Conservation (phyloP, 2,329 filamentous ascomycete genomes). For the Bipolaris bicolor region DNA sequence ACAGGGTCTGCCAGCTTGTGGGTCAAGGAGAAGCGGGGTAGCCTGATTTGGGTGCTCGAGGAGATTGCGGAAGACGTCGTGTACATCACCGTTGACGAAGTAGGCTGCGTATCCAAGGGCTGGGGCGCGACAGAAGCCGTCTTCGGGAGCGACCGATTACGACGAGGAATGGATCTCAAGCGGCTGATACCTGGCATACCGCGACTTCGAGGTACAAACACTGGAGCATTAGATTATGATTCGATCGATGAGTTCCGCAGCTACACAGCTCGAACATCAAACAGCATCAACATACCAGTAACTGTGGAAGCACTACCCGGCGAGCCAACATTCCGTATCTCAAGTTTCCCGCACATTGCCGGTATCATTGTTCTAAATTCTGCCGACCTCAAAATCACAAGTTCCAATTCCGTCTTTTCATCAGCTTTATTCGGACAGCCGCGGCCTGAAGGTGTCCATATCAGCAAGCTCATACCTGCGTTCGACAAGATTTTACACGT, state of each 20-base stretch:
- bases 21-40: slow-evolving; percentile 96
- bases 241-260: slow-evolving; percentile 74
- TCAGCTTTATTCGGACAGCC: slow-evolving; percentile 89
- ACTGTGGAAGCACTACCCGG: slow-evolving; percentile 76
- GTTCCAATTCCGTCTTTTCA: slow-evolving; percentile 94
- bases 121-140: slow-evolving; percentile 82
- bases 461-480: slow-evolving; percentile 81
- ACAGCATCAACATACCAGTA: slow-evolving; percentile 81
- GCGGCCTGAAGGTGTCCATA: slow-evolving; percentile 77
- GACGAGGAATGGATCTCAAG: slow-evolving; percentile 74
- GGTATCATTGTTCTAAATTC: slow-evolving; percentile 94
- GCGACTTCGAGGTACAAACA: slow-evolving; percentile 72
- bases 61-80: slow-evolving; percentile 96
- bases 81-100: slow-evolving; percentile 75
- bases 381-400: slow-evolving; percentile 77
- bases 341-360: slow-evolving; percentile 95
- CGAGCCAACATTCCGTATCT: slow-evolving; percentile 77
- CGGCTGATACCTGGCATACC: slow-evolving; percentile 83
- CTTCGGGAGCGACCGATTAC: slow-evolving; percentile 75
- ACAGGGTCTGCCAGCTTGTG: slow-evolving; percentile 93
- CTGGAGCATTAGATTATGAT: slow-evolving; percentile 77
- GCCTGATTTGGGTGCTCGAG: slow-evolving; percentile 96
- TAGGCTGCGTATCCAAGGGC: slow-evolving; percentile 72
- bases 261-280: slow-evolving; percentile 82
- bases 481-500: slow-evolving; percentile 85